phyloP scores from a whole-genome alignment of 208 protist species.

The Crithidia expoeki region DNA sequence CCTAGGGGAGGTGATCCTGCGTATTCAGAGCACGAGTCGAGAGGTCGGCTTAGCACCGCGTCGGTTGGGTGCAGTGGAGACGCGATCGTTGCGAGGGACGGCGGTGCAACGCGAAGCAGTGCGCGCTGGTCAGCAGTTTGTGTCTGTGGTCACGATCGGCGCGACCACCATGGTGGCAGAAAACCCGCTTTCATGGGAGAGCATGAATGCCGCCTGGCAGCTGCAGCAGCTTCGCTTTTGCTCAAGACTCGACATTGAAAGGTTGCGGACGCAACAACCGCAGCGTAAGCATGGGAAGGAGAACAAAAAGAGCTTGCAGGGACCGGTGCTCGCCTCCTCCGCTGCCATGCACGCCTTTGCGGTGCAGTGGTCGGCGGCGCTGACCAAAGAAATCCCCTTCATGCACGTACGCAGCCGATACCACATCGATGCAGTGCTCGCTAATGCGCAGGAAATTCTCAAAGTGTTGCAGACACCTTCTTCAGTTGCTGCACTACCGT shows the following conservation, averaged over 20 bases:
- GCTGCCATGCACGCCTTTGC: constrained; percentile 22
- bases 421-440: constrained; percentile 11
- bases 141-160: constrained; percentile 21
- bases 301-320: neutral
- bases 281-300: neutral
- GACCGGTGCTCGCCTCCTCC: neutral
- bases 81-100: neutral
- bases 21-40: constrained; percentile 15
- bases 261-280: neutral
- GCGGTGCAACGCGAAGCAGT: neutral
- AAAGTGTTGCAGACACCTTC: constrained; percentile 11
- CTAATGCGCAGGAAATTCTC: constrained; percentile 26
- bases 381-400: constrained; percentile 13
- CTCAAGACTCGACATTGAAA: no score
- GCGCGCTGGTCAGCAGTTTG: constrained; percentile 6
- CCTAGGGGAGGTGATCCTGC: constrained; percentile 22
- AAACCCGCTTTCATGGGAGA: constrained; percentile 24
- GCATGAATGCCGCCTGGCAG: constrained; percentile 31
- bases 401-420: neutral
- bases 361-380: constrained; percentile 11
- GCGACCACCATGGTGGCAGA: constrained; percentile 28
- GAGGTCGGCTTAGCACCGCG: neutral
- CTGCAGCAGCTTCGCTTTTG: constrained; percentile 17
- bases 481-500: constrained; percentile 9
- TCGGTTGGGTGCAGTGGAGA: neutral